Evolutionary conservation across 2,329 filamentous ascomycete genomes (phyloP).

Genomic region (Neofusicoccum laricinum): DNA sequence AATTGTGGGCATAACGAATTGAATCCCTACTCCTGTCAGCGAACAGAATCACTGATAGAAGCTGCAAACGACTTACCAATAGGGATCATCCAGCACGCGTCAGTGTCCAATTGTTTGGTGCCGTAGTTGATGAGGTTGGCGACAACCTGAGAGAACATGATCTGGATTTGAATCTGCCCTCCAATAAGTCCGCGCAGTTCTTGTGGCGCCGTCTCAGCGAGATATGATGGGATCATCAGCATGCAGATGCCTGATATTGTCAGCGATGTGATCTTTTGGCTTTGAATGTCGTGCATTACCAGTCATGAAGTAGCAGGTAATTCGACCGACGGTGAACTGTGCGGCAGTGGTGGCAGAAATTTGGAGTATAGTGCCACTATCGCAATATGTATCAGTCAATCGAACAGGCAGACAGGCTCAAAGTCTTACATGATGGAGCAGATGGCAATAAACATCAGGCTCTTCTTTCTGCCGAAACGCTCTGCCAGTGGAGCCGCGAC

Average conservation of each 20-base stretch:
- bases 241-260: not conserved
- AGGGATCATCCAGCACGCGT: conserved; percentile 14
- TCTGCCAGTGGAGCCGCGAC: conserved; percentile 6
- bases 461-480: conserved; percentile 13
- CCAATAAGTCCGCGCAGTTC: conserved; percentile 7
- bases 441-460: conserved; percentile 4
- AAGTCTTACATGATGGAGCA: conserved; percentile 3
- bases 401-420: not conserved
- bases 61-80: not conserved
- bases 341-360: conserved; percentile 5
- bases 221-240: conserved; percentile 12
- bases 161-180: conserved; percentile 12
- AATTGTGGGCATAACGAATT: conserved; percentile 8
- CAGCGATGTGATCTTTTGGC: not conserved
- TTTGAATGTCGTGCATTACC: not conserved
- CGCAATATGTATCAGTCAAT: not conserved
- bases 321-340: conserved; percentile 6
- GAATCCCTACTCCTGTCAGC: not conserved
- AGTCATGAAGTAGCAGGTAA: conserved; percentile 12
- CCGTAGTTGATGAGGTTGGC: conserved; percentile 11
- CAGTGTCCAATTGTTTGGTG: conserved; percentile 5
- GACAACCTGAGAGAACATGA: conserved; percentile 11
- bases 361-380: conserved; percentile 1
- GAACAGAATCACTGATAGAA: not conserved
- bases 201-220: conserved; percentile 11